Evolutionary conservation across 1,284 basidiomycete species (phyloP).

Genomic region (Cryptococcus sp.): DNA sequence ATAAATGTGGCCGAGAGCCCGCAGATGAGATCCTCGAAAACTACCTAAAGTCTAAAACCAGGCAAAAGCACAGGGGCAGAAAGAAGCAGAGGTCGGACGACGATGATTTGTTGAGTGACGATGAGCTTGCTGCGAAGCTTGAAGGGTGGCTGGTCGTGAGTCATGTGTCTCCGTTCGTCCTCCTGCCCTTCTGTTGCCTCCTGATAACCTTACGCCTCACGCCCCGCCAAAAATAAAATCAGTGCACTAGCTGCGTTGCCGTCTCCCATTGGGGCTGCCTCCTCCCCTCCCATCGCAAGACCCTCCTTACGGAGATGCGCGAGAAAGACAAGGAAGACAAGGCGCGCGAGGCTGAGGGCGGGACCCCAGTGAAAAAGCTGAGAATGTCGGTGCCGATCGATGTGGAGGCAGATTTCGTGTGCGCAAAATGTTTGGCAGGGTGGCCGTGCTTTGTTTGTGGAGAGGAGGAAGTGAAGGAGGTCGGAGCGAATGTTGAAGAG

Average conservation of each 20-base stretch:
- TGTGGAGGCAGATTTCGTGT: constrained; percentile 72
- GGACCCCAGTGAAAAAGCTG: constrained; percentile 19
- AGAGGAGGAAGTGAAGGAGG: constrained; percentile 1
- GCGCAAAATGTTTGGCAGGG: constrained; percentile 68
- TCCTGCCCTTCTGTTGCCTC: not conserved
- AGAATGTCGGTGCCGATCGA: constrained; percentile 53
- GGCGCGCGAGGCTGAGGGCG: constrained; percentile 1
- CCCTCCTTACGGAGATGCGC: constrained; percentile 64
- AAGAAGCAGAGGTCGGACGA: constrained; percentile 54
- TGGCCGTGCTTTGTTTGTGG: constrained; percentile 72
- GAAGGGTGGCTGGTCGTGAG: constrained; percentile 72
- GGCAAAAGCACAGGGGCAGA: constrained; percentile 28
- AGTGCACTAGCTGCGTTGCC: constrained; percentile 72
- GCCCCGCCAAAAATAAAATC: too few relatives aligned
- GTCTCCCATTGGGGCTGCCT: constrained; percentile 76
- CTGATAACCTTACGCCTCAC: constrained; percentile 1
- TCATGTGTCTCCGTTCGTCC: too few relatives aligned
- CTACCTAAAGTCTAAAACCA: not conserved
- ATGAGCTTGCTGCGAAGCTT: constrained; percentile 57
- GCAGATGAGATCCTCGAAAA: constrained; percentile 33
- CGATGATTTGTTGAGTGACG: constrained; percentile 55
- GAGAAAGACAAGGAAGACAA: constrained; percentile 30
- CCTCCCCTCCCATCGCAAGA: constrained; percentile 61
- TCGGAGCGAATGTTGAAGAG: too few relatives aligned
- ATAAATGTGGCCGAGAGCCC: constrained; percentile 35